These are phyloP conservation scores for Rutstroemia sp. DNA, from an alignment of 2,329 filamentous ascomycete species.

Conservation along the genomic window DNA sequence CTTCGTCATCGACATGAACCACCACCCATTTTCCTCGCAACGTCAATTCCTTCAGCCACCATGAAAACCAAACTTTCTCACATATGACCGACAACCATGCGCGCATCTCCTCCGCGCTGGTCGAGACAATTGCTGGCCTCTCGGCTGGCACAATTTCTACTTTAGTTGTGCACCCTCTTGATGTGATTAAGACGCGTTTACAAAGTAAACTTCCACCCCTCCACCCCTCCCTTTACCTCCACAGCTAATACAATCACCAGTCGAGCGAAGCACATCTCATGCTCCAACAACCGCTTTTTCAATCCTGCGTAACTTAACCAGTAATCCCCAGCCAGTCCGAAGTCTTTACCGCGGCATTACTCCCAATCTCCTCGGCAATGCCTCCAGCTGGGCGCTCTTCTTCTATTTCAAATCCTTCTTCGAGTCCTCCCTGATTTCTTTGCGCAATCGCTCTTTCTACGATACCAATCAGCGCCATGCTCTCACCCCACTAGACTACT, in stretches of 20 bases:
- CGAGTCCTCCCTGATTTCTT: constrained; percentile 35
- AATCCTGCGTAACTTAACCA: constrained; percentile 38
- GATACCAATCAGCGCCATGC: neutral
- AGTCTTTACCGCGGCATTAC: constrained; percentile 85
- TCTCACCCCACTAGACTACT: constrained; percentile 56
- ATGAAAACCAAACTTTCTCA: constrained; percentile 10
- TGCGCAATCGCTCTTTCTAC: constrained; percentile 17
- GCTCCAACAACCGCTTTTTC: constrained; percentile 41
- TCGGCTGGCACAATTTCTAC: constrained; percentile 83
- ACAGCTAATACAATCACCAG: constrained; percentile 28
- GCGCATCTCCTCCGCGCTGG: constrained; percentile 65
- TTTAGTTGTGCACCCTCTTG: constrained; percentile 81
- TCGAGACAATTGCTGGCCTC: constrained; percentile 87
- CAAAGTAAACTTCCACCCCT: constrained; percentile 52
- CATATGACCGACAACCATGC: constrained; percentile 34
- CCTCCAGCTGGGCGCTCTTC: constrained; percentile 83
- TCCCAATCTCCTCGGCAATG: constrained; percentile 87
- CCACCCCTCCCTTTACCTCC: constrained; percentile 32
- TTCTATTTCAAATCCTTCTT: constrained; percentile 66
- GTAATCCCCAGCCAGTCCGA: constrained; percentile 48
- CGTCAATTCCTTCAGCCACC: constrained; percentile 14
- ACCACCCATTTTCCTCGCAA: constrained; percentile 7
- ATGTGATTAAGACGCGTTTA: constrained; percentile 93
- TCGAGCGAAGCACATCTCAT: constrained; percentile 41
- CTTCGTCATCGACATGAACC: constrained; percentile 12